These are phyloP conservation scores for Narthecium ossifragum DNA, from an alignment of 106 monocot genomes.

Conservation along the genomic window DNA sequence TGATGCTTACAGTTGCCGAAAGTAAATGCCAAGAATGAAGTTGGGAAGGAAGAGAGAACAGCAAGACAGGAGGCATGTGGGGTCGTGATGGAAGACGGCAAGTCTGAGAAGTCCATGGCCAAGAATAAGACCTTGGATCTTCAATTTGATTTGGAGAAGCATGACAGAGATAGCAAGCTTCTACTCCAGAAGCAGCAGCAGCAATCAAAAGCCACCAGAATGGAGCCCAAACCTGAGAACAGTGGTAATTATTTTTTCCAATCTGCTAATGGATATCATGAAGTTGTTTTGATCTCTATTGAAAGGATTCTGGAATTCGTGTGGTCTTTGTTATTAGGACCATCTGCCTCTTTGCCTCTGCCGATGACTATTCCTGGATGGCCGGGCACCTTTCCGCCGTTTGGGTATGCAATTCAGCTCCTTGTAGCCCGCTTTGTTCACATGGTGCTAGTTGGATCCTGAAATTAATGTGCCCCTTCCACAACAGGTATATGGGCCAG, in stretches of 20 bases:
- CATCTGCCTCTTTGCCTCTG: constrained; percentile 28
- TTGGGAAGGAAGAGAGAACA: no score
- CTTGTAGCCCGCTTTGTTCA: constrained; percentile 1
- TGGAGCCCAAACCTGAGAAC: constrained; percentile 47
- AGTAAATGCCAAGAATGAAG: no score
- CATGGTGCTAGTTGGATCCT: constrained; percentile 3
- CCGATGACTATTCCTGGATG: constrained; percentile 52
- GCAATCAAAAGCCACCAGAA: constrained; percentile 25
- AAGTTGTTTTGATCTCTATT: no score
- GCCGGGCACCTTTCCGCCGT: constrained; percentile 64
- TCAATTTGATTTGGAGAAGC: constrained; percentile 61
- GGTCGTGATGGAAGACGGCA: not conserved
- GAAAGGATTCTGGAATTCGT: no score
- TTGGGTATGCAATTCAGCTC: constrained; percentile 47
- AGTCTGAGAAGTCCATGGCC: constrained; percentile 3
- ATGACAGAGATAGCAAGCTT: constrained; percentile 28
- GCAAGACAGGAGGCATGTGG: not conserved
- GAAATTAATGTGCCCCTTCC: not conserved
- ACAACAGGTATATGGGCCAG: constrained; percentile 70
- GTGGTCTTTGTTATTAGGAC: constrained; percentile 29
- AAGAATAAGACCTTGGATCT: constrained; percentile 46
- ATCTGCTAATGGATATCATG: no score
- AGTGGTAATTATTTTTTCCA: constrained; percentile 31
- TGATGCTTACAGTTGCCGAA: no score
- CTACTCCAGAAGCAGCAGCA: constrained; percentile 31